A percentile compares a stretch with the other conserved stretches of the same genome.
These are phyloP conservation scores for Aphanocladium album DNA, from an alignment of 2,329 filamentous ascomycete genomes.

Conservation along the genomic window DNA sequence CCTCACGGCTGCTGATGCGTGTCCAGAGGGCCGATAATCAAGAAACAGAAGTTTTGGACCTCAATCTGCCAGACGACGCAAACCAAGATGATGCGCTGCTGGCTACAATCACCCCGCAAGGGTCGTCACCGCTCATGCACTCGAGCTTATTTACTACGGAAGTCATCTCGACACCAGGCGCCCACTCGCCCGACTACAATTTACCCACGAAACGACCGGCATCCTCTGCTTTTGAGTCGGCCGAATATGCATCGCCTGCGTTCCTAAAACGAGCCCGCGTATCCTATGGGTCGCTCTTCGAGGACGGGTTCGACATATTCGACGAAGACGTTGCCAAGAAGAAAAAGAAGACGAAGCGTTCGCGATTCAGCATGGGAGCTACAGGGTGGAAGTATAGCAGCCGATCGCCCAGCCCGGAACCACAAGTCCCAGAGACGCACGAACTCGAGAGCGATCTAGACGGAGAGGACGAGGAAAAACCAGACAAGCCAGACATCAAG, in stretches of 20 bases:
- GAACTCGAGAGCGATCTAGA: constrained; percentile 19
- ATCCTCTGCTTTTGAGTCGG: constrained; percentile 32
- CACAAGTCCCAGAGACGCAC: constrained; percentile 34
- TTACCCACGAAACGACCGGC: constrained; percentile 30
- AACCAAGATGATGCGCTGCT: constrained; percentile 17
- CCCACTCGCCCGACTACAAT: constrained; percentile 17
- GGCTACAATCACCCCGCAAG: constrained; percentile 16
- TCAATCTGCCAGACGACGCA: constrained; percentile 34
- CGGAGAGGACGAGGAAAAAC: constrained; percentile 5
- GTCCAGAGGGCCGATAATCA: constrained; percentile 38
- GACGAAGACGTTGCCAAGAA: constrained; percentile 60
- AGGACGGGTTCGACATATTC: constrained; percentile 61
- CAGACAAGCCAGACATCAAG: constrained; percentile 14
- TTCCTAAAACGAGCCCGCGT: constrained; percentile 68
- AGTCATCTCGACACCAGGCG: constrained; percentile 15
- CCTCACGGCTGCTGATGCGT: constrained; percentile 43
- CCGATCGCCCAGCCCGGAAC: constrained; percentile 65
- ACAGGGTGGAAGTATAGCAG: constrained; percentile 70
- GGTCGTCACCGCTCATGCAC: constrained; percentile 7
- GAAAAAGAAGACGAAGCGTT: constrained; percentile 59
- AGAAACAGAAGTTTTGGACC: constrained; percentile 44
- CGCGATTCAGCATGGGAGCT: constrained; percentile 62
- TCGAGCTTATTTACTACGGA: constrained; percentile 13
- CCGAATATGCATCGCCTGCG: constrained; percentile 70
- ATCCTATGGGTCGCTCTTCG: constrained; percentile 63